A percentile compares a stretch with the other conserved stretches of the same genome.
Evolutionary conservation across 768 basidiomycete species (phyloP).

Genomic region (Fomitopsis serialis): DNA sequence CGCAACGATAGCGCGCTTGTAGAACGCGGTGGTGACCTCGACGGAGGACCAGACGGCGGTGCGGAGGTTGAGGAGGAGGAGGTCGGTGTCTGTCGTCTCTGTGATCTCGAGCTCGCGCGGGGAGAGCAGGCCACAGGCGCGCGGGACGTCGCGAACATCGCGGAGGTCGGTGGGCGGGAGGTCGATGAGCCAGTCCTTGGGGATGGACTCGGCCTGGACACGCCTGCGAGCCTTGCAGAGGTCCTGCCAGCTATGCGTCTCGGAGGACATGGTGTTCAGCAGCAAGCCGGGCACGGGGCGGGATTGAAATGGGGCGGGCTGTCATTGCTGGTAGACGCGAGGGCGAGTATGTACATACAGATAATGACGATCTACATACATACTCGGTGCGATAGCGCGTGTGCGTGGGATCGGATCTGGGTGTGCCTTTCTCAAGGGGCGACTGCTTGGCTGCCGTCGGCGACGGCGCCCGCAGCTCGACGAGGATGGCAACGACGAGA

Average conservation of each 20-base stretch:
- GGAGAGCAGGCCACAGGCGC: conserved; percentile 52
- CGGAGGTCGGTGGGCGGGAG: conserved; percentile 41
- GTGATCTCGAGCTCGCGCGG: conserved; percentile 58
- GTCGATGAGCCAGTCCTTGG: conserved; percentile 55
- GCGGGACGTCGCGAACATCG: conserved; percentile 52
- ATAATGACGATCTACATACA: too few relatives aligned
- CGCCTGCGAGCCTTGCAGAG: conserved; percentile 48
- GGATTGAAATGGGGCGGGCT: too few relatives aligned
- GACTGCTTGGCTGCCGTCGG: background rate
- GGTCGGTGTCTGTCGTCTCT: conserved; percentile 36
- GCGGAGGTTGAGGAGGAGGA: conserved; percentile 50
- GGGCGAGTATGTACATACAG: too few relatives aligned
- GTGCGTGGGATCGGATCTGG: background rate
- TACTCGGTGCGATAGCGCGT: background rate
- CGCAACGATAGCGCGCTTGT: conserved; percentile 44
- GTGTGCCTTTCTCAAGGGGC: background rate
- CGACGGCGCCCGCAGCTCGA: background rate
- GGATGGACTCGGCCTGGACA: conserved; percentile 50
- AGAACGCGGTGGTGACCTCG: conserved; percentile 38
- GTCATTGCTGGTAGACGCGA: too few relatives aligned
- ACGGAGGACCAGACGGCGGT: conserved; percentile 54
- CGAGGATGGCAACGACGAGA: background rate
- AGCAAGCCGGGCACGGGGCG: too few relatives aligned
- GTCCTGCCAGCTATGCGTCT: conserved; percentile 45
- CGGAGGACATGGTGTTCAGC: too few relatives aligned